Evolutionary conservation across 352 stramenopile species (phyloP).

Genomic region (Halophytophthora batemanensis): DNA sequence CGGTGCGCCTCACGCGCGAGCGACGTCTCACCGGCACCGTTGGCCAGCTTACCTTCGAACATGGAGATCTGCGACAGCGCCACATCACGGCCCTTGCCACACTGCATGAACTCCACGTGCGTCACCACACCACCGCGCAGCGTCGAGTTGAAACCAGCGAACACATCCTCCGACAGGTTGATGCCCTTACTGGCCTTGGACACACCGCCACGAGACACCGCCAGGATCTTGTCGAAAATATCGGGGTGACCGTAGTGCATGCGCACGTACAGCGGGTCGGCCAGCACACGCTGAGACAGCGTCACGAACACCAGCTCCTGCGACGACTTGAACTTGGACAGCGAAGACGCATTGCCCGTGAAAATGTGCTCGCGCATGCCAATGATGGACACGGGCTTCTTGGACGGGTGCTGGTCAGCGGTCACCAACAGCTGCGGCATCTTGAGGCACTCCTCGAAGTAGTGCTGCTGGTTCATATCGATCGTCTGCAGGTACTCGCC

Average conservation of each 20-base stretch:
- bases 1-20: constrained; percentile 75
- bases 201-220: constrained; percentile 71
- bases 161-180: constrained; percentile 86
- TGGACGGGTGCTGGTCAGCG: constrained; percentile 60
- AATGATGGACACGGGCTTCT: constrained; percentile 77
- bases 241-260: constrained; percentile 87
- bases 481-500: constrained; percentile 87
- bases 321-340: constrained; percentile 85
- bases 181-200: constrained; percentile 83
- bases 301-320: constrained; percentile 85
- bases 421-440: constrained; percentile 79
- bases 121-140: constrained; percentile 73
- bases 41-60: constrained; percentile 85
- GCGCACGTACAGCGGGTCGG: constrained; percentile 65
- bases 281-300: constrained; percentile 76
- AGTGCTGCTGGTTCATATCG: constrained; percentile 88
- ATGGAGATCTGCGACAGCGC: constrained; percentile 84
- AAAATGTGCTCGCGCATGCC: constrained; percentile 89
- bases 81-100: constrained; percentile 82
- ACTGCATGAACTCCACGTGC: constrained; percentile 87
- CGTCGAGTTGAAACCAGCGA: constrained; percentile 79
- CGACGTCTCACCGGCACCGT: constrained; percentile 80
- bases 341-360: constrained; percentile 79
- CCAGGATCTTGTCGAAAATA: constrained; percentile 80
- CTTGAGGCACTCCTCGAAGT: constrained; percentile 86